A percentile compares a stretch with the other conserved stretches of the same genome.
Evolutionary conservation across 2,329 filamentous ascomycete genomes (phyloP).

Genomic region (Diaporthe longicolla): DNA sequence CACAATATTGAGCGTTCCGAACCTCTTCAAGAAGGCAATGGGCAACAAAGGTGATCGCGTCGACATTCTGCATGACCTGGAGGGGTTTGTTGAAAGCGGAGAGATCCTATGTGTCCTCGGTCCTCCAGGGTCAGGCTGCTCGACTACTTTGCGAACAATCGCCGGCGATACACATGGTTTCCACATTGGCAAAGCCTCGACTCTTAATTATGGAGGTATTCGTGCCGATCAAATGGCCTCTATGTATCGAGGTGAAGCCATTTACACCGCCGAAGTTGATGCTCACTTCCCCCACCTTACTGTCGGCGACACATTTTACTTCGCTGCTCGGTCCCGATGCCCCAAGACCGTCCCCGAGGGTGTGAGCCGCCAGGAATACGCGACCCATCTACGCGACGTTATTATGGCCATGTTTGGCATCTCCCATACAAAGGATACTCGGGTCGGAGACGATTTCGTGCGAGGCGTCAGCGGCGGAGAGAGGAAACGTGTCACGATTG

Average conservation of each 20-base stretch:
- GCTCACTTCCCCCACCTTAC: conserved; percentile 83
- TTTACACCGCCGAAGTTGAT: conserved; percentile 89
- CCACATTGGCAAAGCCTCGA: conserved; percentile 76
- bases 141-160: conserved; percentile 87
- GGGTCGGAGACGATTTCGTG: conserved; percentile 81
- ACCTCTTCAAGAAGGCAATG: conserved; percentile 63
- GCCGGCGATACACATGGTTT: conserved; percentile 88
- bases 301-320: conserved; percentile 84
- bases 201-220: conserved; percentile 85
- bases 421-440: conserved; percentile 79
- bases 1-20: conserved; percentile 66
- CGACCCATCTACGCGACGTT: conserved; percentile 76
- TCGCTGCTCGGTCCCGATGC: conserved; percentile 79
- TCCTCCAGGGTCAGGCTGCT: conserved; percentile 80
- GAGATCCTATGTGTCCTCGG: conserved; percentile 84
- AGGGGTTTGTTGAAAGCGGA: conserved; percentile 77
- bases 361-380: conserved; percentile 57
- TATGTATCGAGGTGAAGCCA: conserved; percentile 78
- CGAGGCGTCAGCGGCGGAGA: conserved; percentile 83
- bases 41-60: conserved; percentile 62
- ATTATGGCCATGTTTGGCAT: conserved; percentile 84
- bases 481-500: conserved; percentile 76
- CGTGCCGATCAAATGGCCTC: conserved; percentile 73
- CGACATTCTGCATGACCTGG: conserved; percentile 77
- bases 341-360: conserved; percentile 71